These are phyloP conservation scores for Geotrichum australiense DNA, from an alignment of 1,139 yeast species.

Conservation along the genomic window DNA sequence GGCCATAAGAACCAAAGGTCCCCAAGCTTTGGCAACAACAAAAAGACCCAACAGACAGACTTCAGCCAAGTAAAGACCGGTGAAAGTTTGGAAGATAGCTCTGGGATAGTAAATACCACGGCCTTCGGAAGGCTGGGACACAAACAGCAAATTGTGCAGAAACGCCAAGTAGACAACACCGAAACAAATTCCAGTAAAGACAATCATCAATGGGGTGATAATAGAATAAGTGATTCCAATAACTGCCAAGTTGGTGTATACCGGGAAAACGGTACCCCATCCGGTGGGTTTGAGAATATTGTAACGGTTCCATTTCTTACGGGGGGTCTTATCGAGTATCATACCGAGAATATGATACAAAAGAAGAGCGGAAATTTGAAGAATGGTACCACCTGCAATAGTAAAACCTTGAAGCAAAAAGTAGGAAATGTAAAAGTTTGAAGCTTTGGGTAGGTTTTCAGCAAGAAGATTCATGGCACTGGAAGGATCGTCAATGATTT, in stretches of 20 bases:
- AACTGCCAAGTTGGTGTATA: conserved; percentile 74
- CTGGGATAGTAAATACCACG: conserved; percentile 84
- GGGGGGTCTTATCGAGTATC: conserved; percentile 69
- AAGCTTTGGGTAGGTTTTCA: conserved; percentile 73
- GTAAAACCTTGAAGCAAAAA: conserved; percentile 74
- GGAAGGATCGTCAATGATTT: conserved; percentile 56
- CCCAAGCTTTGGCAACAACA: conserved; percentile 92
- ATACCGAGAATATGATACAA: conserved; percentile 63
- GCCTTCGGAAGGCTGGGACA: conserved; percentile 57
- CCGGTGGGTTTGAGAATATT: conserved; percentile 52
- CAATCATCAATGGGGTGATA: conserved; percentile 70
- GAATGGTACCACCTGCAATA: conserved; percentile 68
- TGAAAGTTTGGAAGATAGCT: conserved; percentile 80
- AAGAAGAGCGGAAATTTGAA: conserved; percentile 69
- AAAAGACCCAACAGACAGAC: conserved; percentile 78
- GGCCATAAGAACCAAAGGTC: conserved; percentile 74
- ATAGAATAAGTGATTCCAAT: conserved; percentile 73
- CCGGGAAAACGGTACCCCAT: conserved; percentile 90
- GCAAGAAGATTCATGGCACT: conserved; percentile 66
- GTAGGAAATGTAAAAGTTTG: conserved; percentile 62
- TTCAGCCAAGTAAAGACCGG: conserved; percentile 83
- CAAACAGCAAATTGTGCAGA: conserved; percentile 72
- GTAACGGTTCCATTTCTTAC: conserved; percentile 78
- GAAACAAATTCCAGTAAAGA: conserved; percentile 66
- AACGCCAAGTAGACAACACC: conserved; percentile 68